Conservation (phyloP, 1,284 basidiomycete species). For the Austropuccinia psidii region DNA sequence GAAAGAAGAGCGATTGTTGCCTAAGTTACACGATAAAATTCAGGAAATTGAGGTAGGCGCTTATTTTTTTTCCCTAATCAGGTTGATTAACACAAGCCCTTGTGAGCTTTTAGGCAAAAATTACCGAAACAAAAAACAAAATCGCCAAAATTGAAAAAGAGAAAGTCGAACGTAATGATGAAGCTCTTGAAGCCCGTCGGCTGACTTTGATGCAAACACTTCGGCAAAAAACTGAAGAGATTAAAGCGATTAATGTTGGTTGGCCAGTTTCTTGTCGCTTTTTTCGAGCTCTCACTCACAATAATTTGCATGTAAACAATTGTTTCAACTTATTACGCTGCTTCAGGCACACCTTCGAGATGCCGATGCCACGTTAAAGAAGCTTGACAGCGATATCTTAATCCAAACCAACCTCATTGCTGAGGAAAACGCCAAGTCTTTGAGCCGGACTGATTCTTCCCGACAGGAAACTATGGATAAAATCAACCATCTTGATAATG, state of each 20-base stretch:
- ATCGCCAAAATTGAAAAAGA: neutral
- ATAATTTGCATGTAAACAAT: neutral
- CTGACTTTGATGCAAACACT: slow-evolving; percentile 46
- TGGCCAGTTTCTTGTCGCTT: too few relatives aligned
- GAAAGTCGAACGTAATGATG: slow-evolving; percentile 47
- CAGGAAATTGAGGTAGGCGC: neutral
- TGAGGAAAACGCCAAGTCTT: slow-evolving; percentile 25
- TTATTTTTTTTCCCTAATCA: neutral
- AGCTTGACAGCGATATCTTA: neutral
- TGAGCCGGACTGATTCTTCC: slow-evolving; percentile 6
- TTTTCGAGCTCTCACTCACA: neutral
- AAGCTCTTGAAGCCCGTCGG: slow-evolving; percentile 51
- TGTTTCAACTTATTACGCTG: neutral
- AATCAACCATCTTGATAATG: neutral
- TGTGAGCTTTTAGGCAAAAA: slow-evolving; percentile 43
- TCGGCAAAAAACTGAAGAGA: neutral
- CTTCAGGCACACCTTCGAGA: slow-evolving; percentile 19
- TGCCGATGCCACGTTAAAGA: neutral
- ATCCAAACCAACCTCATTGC: neutral
- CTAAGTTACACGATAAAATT: slow-evolving; percentile 37
- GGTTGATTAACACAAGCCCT: slow-evolving; percentile 50
- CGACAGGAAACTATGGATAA: slow-evolving; percentile 17
- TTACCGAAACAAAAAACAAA: slow-evolving; percentile 17
- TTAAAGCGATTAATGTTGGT: neutral
- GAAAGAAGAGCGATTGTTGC: slow-evolving; percentile 22